A percentile compares a stretch with the other conserved stretches of the same genome.
Conservation (phyloP, 805 yeast genomes). For the Lachancea cidri region DNA sequence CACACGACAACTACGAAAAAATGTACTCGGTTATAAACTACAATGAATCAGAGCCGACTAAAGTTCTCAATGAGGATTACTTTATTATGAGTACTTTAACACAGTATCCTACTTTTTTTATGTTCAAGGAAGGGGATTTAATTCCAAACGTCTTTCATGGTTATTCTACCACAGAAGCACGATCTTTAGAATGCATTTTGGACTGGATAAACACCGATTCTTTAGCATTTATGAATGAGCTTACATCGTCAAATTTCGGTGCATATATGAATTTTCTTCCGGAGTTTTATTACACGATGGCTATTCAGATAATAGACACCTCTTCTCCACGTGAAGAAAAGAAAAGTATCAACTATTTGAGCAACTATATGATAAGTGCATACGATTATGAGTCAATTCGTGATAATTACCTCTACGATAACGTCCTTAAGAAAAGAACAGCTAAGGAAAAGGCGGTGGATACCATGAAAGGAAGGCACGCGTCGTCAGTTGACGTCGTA, state of each 20-base stretch:
- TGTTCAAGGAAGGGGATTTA: slow-evolving; percentile 54
- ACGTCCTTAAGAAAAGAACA: slow-evolving; percentile 34
- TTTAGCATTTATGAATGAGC: slow-evolving; percentile 48
- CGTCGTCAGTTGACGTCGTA: slow-evolving; percentile 40
- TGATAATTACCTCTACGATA: slow-evolving; percentile 37
- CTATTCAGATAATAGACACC: slow-evolving; percentile 19
- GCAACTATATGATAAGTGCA: slow-evolving; percentile 31
- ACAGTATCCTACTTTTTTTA: slow-evolving; percentile 54
- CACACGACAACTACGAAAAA: slow-evolving; percentile 33
- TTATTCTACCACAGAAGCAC: slow-evolving; percentile 58
- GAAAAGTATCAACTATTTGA: slow-evolving; percentile 24
- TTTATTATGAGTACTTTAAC: slow-evolving; percentile 49
- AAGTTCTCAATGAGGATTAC: slow-evolving; percentile 41
- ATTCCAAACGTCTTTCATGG: slow-evolving; percentile 51
- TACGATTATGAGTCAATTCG: slow-evolving; percentile 46
- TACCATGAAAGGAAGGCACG: slow-evolving; percentile 40
- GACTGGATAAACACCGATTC: slow-evolving; percentile 47
- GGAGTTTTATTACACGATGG: slow-evolving; percentile 18
- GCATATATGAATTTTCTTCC: slow-evolving; percentile 14
- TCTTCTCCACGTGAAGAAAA: slow-evolving; percentile 16
- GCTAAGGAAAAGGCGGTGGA: slow-evolving; percentile 42
- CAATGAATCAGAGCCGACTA: slow-evolving; percentile 32
- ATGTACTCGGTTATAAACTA: slow-evolving; percentile 42
- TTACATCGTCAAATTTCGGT: slow-evolving; percentile 36
- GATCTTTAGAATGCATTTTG: slow-evolving; percentile 44